Evolutionary conservation across 352 stramenopile genomes (phyloP).

Genomic region (Globisporangium orthogonon): DNA sequence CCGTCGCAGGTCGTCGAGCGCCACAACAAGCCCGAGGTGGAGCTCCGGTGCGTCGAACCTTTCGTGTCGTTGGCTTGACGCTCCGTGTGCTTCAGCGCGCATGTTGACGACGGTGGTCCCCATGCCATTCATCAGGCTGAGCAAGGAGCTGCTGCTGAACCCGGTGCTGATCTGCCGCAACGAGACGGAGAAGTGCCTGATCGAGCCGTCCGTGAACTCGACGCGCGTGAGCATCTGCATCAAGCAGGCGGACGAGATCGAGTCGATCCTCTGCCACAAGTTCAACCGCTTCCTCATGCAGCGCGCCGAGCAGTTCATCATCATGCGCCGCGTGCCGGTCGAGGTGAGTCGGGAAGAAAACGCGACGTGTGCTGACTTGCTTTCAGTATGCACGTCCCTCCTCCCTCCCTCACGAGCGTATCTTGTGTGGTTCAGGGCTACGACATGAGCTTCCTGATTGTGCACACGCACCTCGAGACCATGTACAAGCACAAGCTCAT

Average conservation of each 20-base stretch:
- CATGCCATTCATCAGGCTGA: constrained; percentile 38
- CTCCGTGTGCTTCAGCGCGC: background rate
- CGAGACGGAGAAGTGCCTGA: constrained; percentile 91
- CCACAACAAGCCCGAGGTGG: constrained; percentile 96
- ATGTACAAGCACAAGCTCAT: constrained; percentile 97
- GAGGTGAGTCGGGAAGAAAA: constrained; percentile 21
- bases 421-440: constrained; percentile 57
- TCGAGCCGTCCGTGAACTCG: constrained; percentile 94
- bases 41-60: constrained; percentile 63
- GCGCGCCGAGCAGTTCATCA: constrained; percentile 92
- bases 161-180: constrained; percentile 92
- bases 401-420: background rate
- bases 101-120: background rate
- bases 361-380: background rate
- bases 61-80: too few species aligned
- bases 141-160: constrained; percentile 92
- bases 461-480: constrained; percentile 91
- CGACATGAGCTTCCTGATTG: constrained; percentile 95
- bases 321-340: constrained; percentile 90
- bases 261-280: constrained; percentile 92
- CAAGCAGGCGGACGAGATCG: constrained; percentile 94
- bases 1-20: constrained; percentile 94
- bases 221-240: constrained; percentile 94
- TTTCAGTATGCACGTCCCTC: background rate
- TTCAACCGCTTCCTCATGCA: constrained; percentile 97